These are phyloP conservation scores for Pseudogymnoascus sp. DNA, from an alignment of 2,329 filamentous ascomycete species.

Conservation along the genomic window DNA sequence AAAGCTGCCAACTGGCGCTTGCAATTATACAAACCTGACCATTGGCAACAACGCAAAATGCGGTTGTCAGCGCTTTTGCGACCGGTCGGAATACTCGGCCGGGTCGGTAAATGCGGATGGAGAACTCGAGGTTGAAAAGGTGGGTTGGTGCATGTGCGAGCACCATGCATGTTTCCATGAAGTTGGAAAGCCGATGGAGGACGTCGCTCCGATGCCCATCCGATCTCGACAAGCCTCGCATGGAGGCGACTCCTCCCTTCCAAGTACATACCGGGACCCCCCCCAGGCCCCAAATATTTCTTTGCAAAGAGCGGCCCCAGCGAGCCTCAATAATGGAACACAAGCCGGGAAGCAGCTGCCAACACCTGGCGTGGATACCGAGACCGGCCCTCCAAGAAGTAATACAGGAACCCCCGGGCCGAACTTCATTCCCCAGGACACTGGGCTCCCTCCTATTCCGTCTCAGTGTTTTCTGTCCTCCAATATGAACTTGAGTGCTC, in stretches of 20 bases:
- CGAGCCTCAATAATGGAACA: background rate
- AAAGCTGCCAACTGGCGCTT: slow-evolving; percentile 39
- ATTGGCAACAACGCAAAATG: slow-evolving; percentile 37
- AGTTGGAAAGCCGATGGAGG: background rate
- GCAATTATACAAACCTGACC: slow-evolving; percentile 42
- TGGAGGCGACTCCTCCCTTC: background rate
- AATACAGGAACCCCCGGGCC: slow-evolving; percentile 16
- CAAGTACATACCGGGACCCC: background rate
- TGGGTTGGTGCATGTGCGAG: slow-evolving; percentile 40
- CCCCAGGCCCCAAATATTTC: background rate
- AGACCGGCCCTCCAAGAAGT: background rate
- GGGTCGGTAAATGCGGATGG: background rate
- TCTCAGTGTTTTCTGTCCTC: slow-evolving; percentile 30
- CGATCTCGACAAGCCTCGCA: background rate
- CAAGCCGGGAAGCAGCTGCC: background rate
- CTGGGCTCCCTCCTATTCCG: slow-evolving; percentile 28
- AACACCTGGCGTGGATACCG: background rate
- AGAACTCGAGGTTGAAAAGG: slow-evolving; percentile 9
- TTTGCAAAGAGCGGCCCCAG: background rate
- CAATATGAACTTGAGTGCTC: slow-evolving; percentile 24
- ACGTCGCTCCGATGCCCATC: background rate
- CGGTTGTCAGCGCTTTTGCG: slow-evolving; percentile 47
- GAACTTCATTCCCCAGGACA: slow-evolving; percentile 19
- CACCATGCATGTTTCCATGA: slow-evolving; percentile 51
- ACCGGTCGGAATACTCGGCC: slow-evolving; percentile 26